These are phyloP conservation scores for Sclerotinia glacialis DNA, from an alignment of 2,329 filamentous ascomycete genomes.

Conservation along the genomic window DNA sequence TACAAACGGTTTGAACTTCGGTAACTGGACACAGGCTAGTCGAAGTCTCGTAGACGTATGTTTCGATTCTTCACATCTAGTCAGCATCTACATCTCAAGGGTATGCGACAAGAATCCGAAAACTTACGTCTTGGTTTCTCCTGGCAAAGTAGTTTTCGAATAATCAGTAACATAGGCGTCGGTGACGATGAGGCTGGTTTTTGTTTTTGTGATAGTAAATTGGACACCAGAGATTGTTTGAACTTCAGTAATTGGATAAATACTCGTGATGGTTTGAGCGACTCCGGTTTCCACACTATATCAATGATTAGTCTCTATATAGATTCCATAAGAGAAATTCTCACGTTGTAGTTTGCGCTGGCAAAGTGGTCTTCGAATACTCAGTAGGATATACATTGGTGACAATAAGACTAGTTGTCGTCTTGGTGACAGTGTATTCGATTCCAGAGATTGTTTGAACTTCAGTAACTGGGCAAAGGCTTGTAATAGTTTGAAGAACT, in stretches of 20 bases:
- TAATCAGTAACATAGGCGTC: slow-evolving; percentile 27
- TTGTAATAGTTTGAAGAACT: slow-evolving; percentile 40
- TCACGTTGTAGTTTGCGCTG: slow-evolving; percentile 26
- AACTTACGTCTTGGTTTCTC: slow-evolving; percentile 9
- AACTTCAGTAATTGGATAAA: slow-evolving; percentile 48
- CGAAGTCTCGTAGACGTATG: slow-evolving; percentile 35
- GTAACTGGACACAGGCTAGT: slow-evolving; percentile 49
- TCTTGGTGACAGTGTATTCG: slow-evolving; percentile 38
- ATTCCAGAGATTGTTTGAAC: slow-evolving; percentile 47
- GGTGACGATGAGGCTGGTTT: slow-evolving; percentile 29
- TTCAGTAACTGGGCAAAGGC: slow-evolving; percentile 47
- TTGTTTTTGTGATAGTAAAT: slow-evolving; percentile 36
- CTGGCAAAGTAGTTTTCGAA: slow-evolving; percentile 3
- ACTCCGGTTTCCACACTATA: slow-evolving; percentile 26
- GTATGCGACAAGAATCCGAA: background rate
- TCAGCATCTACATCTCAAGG: slow-evolving; percentile 6
- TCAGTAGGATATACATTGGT: slow-evolving; percentile 29
- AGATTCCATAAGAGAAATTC: background rate
- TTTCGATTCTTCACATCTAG: slow-evolving; percentile 34
- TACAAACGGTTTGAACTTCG: slow-evolving; percentile 46
- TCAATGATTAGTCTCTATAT: background rate
- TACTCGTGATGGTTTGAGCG: slow-evolving; percentile 40
- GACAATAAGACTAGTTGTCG: slow-evolving; percentile 29
- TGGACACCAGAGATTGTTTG: slow-evolving; percentile 45
- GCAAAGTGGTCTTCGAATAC: slow-evolving; percentile 6